Evolutionary conservation across 1,284 basidiomycete species (phyloP).

Genomic region (Leccinum variabile): DNA sequence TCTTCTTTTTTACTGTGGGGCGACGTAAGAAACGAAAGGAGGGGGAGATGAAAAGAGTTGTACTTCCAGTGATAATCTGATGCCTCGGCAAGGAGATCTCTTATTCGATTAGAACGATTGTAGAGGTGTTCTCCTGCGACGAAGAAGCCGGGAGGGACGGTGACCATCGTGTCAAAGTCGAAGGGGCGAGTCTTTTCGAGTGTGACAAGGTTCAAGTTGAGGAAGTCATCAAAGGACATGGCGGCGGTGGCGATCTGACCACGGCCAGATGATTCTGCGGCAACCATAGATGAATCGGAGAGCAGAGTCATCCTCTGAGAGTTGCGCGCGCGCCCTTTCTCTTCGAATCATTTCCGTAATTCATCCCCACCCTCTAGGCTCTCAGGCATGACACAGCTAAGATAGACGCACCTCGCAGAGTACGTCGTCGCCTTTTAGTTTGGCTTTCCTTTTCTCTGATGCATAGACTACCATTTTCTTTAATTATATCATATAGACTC

Average conservation of each 20-base stretch:
- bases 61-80: conserved; percentile 39
- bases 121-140: conserved; percentile 35
- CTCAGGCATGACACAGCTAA: conserved; percentile 64
- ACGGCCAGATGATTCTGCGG: conserved; percentile 32
- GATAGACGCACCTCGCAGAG: conserved; percentile 58
- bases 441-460: neutral
- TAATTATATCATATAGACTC: conserved; percentile 42
- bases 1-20: conserved; percentile 36
- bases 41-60: conserved; percentile 7
- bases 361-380: neutral
- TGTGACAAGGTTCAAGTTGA: conserved; percentile 28
- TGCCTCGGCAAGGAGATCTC: conserved; percentile 36
- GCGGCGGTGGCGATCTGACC: conserved; percentile 37
- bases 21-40: neutral
- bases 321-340: conserved; percentile 40
- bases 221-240: conserved; percentile 36
- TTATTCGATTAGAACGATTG: conserved; percentile 37
- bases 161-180: conserved; percentile 39
- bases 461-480: neutral
- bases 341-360: neutral
- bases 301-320: conserved; percentile 60
- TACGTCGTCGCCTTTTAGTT: conserved; percentile 34
- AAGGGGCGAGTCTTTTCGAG: conserved; percentile 33
- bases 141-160: conserved; percentile 33
- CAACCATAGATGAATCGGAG: conserved; percentile 60